Base-by-base conservation (phyloP, 768 basidiomycete genomes). In the Leccinellum albellum region DNA sequence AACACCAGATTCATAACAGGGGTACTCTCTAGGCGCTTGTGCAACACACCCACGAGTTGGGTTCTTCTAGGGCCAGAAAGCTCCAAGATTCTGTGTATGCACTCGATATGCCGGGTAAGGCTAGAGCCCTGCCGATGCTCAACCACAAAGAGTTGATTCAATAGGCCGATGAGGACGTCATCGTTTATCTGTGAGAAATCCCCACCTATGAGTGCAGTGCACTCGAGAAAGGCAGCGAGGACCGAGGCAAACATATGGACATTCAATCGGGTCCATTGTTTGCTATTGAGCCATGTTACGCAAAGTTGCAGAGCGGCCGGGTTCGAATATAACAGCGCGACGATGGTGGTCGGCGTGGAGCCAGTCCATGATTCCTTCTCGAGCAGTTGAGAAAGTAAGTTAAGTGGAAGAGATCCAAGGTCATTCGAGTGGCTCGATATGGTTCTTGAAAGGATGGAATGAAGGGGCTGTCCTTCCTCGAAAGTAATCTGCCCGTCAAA, bases 151-250 rank as follows among this genome's bases (percentile, higher is more conserved):
- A 72, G 61, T 9, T 29, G 66, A 2, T 69, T 49, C 28, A 79
- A 53, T 32, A 75, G 68, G 12, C 60, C 59, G 1, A 58, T n/a
- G 68, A 79, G 76, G 20, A 66, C 45, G 9, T 68, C 65, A 31
- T 61, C 54, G 15, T 71, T 57, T 1, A 64, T 53, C 15, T 55
- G 50, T 2, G 64, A 61, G 42, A 73, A n/a, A 29, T 67, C 54
- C 9, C 60, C 58, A 2, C 60, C 14, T 3, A 60, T 62, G 23
- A 64, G 48, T n/a, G 59, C 63, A 10, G 57, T 59, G 29, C 70
- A 64, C 24, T 85, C 82, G n/a, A 85, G 66, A 53, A 81, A 77
- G 6, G 81, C 78, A 49, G 75, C 70, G 6, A 85, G 47, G 9
- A 80, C 73, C 0, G 70, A 63, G 21, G 78, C 66, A 15, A 82